phyloP scores from a whole-genome alignment of 805 yeast species.

The Wickerhamomyces pijperi region DNA sequence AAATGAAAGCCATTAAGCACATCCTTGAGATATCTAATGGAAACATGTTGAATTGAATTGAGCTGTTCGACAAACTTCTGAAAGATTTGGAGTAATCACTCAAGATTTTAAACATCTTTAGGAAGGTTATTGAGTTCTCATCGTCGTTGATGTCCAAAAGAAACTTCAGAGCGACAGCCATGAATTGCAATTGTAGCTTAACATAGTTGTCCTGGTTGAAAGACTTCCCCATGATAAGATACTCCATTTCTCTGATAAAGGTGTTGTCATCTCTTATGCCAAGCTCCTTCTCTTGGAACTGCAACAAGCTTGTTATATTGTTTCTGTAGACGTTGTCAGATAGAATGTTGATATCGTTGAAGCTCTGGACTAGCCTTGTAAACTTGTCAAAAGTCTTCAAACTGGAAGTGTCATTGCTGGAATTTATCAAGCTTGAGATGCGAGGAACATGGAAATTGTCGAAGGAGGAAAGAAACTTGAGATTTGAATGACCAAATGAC shows the following conservation, averaged over 20 bases:
- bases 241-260: neutral
- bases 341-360: slow-evolving; percentile 7
- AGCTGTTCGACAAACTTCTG: neutral
- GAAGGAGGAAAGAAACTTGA: slow-evolving; percentile 11
- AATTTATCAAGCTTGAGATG: slow-evolving; percentile 22
- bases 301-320: neutral
- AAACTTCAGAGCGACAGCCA: slow-evolving; percentile 1
- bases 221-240: neutral
- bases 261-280: neutral
- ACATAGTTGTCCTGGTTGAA: neutral
- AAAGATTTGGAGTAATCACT: neutral
- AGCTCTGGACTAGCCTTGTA: slow-evolving; percentile 19
- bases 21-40: neutral
- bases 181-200: slow-evolving; percentile 1
- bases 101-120: neutral
- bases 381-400: slow-evolving; percentile 23
- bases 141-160: neutral
- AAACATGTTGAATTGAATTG: neutral
- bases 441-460: slow-evolving; percentile 20
- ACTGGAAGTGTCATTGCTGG: slow-evolving; percentile 18
- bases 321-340: slow-evolving; percentile 21
- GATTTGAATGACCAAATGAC: slow-evolving; percentile 16
- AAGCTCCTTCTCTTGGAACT: neutral
- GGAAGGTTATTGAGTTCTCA: neutral
- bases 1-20: neutral